A percentile compares a stretch with the other conserved stretches of the same genome.
Conservation (phyloP, 2,329 filamentous ascomycete species). For the Fusarium phyllophilum region DNA sequence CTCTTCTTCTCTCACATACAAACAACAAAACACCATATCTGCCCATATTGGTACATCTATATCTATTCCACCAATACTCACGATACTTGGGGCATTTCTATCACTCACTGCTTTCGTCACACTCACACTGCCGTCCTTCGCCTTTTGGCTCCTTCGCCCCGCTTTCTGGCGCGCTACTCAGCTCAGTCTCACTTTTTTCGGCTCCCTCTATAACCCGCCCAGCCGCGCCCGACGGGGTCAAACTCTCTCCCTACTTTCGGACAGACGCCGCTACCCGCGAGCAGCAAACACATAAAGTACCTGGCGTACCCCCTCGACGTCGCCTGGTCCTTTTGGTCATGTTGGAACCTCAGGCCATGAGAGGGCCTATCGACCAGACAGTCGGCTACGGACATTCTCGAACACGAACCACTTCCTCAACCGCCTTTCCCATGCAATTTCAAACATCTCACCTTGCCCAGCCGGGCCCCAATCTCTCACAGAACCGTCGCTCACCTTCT, state of each 20-base stretch:
- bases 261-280: constrained; percentile 39
- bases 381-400: constrained; percentile 63
- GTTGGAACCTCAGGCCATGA: constrained; percentile 48
- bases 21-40: constrained; percentile 17
- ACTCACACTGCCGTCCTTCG: constrained; percentile 4
- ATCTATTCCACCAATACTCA: constrained; percentile 4
- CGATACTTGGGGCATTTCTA: neutral
- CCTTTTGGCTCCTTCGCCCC: constrained; percentile 27
- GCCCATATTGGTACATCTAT: neutral
- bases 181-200: constrained; percentile 45
- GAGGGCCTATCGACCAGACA: constrained; percentile 49
- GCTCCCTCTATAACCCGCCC: constrained; percentile 41
- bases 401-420: constrained; percentile 67
- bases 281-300: constrained; percentile 37
- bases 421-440: constrained; percentile 56
- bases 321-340: constrained; percentile 34
- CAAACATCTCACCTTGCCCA: constrained; percentile 48
- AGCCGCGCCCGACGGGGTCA: constrained; percentile 39
- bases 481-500: constrained; percentile 69
- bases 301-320: constrained; percentile 26
- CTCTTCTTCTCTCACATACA: constrained; percentile 27
- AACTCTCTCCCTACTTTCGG: constrained; percentile 38
- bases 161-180: constrained; percentile 39
- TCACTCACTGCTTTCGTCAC: constrained; percentile 17
- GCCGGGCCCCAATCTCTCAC: constrained; percentile 47